Percentiles rank a stretch among this genome's conserved stretches.
phyloP scores from a whole-genome alignment of 1,284 basidiomycete species.

The Moniliella sp. region DNA sequence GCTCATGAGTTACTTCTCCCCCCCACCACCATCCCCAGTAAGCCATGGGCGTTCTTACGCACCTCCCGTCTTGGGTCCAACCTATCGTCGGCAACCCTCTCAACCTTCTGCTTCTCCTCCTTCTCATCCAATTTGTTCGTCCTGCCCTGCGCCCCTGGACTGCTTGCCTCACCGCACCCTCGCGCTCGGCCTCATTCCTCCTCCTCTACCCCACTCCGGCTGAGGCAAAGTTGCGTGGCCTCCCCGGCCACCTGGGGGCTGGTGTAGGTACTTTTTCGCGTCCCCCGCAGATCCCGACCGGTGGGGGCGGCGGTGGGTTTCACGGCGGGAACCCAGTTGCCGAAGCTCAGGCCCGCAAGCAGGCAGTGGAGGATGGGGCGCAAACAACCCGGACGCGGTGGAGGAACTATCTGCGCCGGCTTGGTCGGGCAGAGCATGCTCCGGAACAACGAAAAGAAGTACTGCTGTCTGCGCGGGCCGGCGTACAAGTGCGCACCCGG shows the following conservation, averaged over 20 bases:
- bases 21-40: too few relatives aligned
- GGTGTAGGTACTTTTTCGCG: conserved; percentile 4
- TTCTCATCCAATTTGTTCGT: conserved; percentile 11
- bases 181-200: conserved; percentile 1
- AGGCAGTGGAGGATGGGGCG: not conserved
- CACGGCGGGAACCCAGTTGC: too few relatives aligned
- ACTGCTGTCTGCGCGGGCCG: not conserved
- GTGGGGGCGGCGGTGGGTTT: not conserved
- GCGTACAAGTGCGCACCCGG: not conserved
- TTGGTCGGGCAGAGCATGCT: not conserved
- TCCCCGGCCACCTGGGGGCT: conserved; percentile 6
- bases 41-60: too few relatives aligned
- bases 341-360: too few relatives aligned
- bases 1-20: too few relatives aligned
- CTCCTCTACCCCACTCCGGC: not conserved
- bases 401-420: not conserved
- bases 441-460: not conserved
- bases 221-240: not conserved
- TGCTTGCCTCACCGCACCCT: conserved; percentile 7
- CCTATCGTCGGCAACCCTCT: conserved; percentile 16
- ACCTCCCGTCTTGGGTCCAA: too few relatives aligned
- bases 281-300: conserved; percentile 1
- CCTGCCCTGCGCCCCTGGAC: conserved; percentile 12
- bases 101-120: conserved; percentile 11
- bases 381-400: conserved; percentile 3